phyloP scores from a whole-genome alignment of 805 yeast genomes.

The Sugiyamaella americana region DNA sequence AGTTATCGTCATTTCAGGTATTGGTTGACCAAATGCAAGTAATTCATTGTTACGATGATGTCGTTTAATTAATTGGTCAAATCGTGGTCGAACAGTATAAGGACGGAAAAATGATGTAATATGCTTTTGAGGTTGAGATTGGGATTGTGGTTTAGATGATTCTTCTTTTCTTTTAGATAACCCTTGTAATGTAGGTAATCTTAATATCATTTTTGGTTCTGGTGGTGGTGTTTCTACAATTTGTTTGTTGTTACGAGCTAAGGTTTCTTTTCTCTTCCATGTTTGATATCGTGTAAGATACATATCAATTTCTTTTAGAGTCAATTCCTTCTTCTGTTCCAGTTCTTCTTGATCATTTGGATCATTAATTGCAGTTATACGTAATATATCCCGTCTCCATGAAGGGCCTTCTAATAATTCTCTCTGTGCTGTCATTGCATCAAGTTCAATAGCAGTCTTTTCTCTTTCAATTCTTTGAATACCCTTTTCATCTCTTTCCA shows the following conservation, averaged over 20 bases:
- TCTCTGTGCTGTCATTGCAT: constrained; percentile 37
- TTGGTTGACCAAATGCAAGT: constrained; percentile 18
- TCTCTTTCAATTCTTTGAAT: constrained; percentile 51
- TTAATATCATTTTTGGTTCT: neutral
- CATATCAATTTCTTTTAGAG: constrained; percentile 42
- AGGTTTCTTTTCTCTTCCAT: constrained; percentile 15
- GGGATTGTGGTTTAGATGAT: neutral
- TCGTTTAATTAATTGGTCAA: constrained; percentile 16
- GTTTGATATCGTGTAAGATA: constrained; percentile 28
- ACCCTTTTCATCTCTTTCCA: constrained; percentile 59
- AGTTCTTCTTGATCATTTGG: constrained; percentile 45
- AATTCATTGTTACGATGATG: constrained; percentile 8
- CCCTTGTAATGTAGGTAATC: neutral
- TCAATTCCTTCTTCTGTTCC: constrained; percentile 43
- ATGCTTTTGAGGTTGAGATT: neutral
- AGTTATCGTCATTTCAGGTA: constrained; percentile 7
- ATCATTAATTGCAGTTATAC: constrained; percentile 47
- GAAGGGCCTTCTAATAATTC: constrained; percentile 42
- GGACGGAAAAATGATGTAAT: constrained; percentile 11
- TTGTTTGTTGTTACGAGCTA: constrained; percentile 1
- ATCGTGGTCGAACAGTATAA: constrained; percentile 13
- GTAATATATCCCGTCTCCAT: constrained; percentile 44
- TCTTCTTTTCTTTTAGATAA: neutral
- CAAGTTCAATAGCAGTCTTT: constrained; percentile 51
- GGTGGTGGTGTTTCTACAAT: neutral